A percentile compares a stretch with the other conserved stretches of the same genome.
Conservation (phyloP, 2,329 filamentous ascomycete genomes). For the Fusarium devonianum region DNA sequence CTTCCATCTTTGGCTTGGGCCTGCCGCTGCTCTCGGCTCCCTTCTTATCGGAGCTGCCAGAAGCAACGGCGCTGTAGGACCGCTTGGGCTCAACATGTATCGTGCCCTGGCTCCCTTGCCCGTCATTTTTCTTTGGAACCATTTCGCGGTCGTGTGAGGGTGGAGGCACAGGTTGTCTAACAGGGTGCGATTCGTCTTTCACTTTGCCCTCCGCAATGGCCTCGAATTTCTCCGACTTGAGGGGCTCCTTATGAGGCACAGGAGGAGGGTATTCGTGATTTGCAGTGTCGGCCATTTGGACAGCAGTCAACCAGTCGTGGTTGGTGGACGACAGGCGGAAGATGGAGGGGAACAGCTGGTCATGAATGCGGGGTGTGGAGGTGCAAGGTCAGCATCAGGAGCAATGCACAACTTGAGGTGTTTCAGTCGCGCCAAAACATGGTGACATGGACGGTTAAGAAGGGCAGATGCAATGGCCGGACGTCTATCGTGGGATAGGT, state of each 20-base stretch:
- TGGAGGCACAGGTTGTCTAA: not conserved
- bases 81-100: conserved; percentile 26
- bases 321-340: not conserved
- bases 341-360: not conserved
- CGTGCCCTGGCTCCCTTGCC: conserved; percentile 10
- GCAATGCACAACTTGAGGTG: too few relatives aligned
- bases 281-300: conserved; percentile 22
- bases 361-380: conserved; percentile 4
- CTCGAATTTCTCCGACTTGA: conserved; percentile 2
- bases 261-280: conserved; percentile 15
- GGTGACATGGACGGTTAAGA: too few relatives aligned
- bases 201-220: not conserved
- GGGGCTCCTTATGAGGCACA: conserved; percentile 26
- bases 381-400: too few relatives aligned
- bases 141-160: conserved; percentile 13
- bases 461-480: not conserved
- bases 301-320: not conserved
- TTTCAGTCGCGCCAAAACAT: too few relatives aligned
- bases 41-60: conserved; percentile 17
- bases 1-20: conserved; percentile 11
- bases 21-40: conserved; percentile 4
- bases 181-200: not conserved
- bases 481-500: too few relatives aligned
- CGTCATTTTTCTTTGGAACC: conserved; percentile 19
- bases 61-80: conserved; percentile 18